phyloP scores from a whole-genome alignment of 1,284 basidiomycete genomes.

The Boletus sp. region DNA sequence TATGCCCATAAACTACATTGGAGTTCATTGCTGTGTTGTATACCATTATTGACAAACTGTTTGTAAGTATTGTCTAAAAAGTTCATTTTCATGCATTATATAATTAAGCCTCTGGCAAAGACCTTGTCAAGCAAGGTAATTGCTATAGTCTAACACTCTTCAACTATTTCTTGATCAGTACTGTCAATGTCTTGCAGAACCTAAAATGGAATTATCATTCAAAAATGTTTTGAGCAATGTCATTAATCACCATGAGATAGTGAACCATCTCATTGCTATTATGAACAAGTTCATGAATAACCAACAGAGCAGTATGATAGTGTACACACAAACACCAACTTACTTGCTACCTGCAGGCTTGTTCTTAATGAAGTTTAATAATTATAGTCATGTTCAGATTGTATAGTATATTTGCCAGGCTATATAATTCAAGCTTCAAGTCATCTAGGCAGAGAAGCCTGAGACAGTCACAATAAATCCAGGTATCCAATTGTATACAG shows the following conservation, averaged over 20 bases:
- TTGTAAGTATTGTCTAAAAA: no score
- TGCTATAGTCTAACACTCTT: no score
- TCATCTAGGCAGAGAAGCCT: conserved; percentile 75
- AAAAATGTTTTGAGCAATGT: conserved; percentile 60
- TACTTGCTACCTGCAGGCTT: conserved; percentile 68
- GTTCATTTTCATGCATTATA: no score
- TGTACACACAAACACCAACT: conserved; percentile 69
- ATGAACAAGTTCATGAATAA: conserved; percentile 4
- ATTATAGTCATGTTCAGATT: conserved; percentile 79
- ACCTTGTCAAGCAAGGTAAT: no score
- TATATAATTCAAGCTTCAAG: conserved; percentile 72
- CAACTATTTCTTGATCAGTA: conserved; percentile 72
- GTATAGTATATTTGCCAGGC: conserved; percentile 73
- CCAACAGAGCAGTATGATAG: neutral
- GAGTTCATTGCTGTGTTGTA: no score
- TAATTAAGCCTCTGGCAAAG: no score
- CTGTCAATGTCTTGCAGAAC: conserved; percentile 76
- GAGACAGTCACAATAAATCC: conserved; percentile 73
- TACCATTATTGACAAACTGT: no score
- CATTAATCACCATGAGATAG: conserved; percentile 65
- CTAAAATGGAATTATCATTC: conserved; percentile 71
- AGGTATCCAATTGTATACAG: no score
- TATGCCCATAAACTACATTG: no score
- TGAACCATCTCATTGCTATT: conserved; percentile 69
- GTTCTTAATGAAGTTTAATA: conserved; percentile 76